Evolutionary conservation across 1,284 basidiomycete genomes (phyloP).

Genomic region (Thecaphora thlaspeos): DNA sequence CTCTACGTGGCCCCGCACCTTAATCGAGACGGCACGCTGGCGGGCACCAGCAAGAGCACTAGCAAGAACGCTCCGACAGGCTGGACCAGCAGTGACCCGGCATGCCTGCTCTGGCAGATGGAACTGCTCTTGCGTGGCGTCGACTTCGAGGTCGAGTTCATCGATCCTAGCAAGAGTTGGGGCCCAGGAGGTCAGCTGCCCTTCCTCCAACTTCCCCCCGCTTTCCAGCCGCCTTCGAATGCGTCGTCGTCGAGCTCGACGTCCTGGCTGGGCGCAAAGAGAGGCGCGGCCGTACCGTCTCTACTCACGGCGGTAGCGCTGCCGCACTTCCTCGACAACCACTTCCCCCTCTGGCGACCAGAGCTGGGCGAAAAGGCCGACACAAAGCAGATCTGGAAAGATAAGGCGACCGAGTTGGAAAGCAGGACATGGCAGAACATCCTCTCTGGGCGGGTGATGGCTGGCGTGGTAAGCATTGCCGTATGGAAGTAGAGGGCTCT

Average conservation of each 20-base stretch:
- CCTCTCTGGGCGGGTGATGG: constrained; percentile 26
- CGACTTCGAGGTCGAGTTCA: constrained; percentile 29
- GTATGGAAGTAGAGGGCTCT: no score
- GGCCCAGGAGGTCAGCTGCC: constrained; percentile 40
- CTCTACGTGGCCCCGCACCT: constrained; percentile 38
- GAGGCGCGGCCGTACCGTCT: constrained; percentile 4
- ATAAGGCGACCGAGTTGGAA: constrained; percentile 17
- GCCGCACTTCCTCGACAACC: constrained; percentile 35
- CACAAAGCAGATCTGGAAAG: constrained; percentile 2
- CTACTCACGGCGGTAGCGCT: constrained; percentile 23
- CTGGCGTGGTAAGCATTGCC: constrained; percentile 23
- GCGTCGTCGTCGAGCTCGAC: neutral
- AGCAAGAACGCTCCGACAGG: no score
- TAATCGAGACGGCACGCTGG: constrained; percentile 20
- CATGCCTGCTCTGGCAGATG: constrained; percentile 50
- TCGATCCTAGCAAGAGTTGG: constrained; percentile 40
- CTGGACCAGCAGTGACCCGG: constrained; percentile 51
- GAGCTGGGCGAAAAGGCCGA: constrained; percentile 28
- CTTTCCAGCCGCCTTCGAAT: constrained; percentile 4
- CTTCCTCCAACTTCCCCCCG: constrained; percentile 35
- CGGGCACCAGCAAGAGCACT: constrained; percentile 3
- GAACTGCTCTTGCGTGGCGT: constrained; percentile 37
- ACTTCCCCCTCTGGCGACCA: constrained; percentile 22
- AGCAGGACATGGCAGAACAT: constrained; percentile 28
- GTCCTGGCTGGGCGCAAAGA: neutral